Conservation (phyloP, 139 green algal species). For the Nannochloris sp. region DNA sequence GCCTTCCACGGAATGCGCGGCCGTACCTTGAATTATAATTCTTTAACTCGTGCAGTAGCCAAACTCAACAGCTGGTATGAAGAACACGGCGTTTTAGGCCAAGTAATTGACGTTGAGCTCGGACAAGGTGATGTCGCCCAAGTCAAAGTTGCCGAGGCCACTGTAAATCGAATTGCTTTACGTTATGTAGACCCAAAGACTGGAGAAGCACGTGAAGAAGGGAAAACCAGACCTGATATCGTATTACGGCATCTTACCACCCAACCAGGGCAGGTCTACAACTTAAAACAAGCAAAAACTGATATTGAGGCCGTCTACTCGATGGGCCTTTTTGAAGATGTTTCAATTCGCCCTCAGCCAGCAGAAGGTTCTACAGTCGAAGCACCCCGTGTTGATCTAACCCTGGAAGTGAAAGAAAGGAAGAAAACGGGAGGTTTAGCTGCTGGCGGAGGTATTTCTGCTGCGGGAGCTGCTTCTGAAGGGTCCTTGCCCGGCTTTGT, state of each 20-base stretch:
- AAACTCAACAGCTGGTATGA: constrained; percentile 84
- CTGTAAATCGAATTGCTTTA: constrained; percentile 62
- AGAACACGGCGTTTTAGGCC: constrained; percentile 73
- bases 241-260: constrained; percentile 75
- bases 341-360: constrained; percentile 78
- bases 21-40: constrained; percentile 67
- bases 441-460: constrained; percentile 73
- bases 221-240: constrained; percentile 67
- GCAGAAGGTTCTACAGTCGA: constrained; percentile 53
- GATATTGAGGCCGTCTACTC: constrained; percentile 88
- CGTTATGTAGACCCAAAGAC: constrained; percentile 70
- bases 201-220: constrained; percentile 51
- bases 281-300: constrained; percentile 50
- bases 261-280: constrained; percentile 70
- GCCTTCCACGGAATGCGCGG: constrained; percentile 75
- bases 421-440: constrained; percentile 77
- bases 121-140: constrained; percentile 28
- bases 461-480: constrained; percentile 32
- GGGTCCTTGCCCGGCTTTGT: constrained; percentile 75
- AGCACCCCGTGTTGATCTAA: constrained; percentile 67
- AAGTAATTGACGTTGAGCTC: constrained; percentile 66
- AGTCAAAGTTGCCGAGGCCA: constrained; percentile 60
- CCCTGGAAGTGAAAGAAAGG: constrained; percentile 77
- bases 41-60: constrained; percentile 52
- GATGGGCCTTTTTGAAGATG: constrained; percentile 93